Conservation (phyloP, 257 asterid species). For the Solanum okadae region DNA sequence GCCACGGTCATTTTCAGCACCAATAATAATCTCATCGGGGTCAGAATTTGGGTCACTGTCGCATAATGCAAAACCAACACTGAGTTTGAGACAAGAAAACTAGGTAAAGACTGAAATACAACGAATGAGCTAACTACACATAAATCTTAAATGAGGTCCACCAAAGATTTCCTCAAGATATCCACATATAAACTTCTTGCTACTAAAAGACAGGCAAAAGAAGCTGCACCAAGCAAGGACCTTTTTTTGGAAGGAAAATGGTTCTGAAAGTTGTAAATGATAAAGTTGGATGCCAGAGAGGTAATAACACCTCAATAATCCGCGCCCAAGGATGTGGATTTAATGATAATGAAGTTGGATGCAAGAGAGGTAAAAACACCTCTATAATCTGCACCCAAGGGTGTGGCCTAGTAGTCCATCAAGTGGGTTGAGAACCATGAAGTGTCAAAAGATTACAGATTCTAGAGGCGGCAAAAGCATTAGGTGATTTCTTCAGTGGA, state of each 20-base stretch:
- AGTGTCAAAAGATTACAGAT: not conserved
- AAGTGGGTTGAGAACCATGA: not conserved
- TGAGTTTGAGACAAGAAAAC: not conserved
- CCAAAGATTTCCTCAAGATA: not conserved
- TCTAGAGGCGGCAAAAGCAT: not conserved
- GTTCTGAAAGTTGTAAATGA: not conserved
- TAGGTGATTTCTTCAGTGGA: not conserved
- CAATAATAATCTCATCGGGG: not conserved
- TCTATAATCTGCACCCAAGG: not conserved
- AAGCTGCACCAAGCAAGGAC: not conserved
- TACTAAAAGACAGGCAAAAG: not conserved
- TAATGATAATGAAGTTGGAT: not conserved
- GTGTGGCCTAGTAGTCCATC: not conserved
- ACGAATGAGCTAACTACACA: not conserved
- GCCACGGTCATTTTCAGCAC: not conserved
- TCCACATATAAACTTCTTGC: not conserved
- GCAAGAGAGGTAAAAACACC: not conserved
- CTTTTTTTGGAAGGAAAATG: not conserved
- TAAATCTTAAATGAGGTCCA: not conserved
- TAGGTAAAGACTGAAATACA: not conserved
- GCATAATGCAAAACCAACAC: not conserved
- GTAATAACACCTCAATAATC: not conserved
- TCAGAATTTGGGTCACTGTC: not conserved
- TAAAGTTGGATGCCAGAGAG: not conserved
- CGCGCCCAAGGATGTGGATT: accelerated